Conservation (phyloP, 2,329 filamentous ascomycete genomes). For the Seiridium unicorne region DNA sequence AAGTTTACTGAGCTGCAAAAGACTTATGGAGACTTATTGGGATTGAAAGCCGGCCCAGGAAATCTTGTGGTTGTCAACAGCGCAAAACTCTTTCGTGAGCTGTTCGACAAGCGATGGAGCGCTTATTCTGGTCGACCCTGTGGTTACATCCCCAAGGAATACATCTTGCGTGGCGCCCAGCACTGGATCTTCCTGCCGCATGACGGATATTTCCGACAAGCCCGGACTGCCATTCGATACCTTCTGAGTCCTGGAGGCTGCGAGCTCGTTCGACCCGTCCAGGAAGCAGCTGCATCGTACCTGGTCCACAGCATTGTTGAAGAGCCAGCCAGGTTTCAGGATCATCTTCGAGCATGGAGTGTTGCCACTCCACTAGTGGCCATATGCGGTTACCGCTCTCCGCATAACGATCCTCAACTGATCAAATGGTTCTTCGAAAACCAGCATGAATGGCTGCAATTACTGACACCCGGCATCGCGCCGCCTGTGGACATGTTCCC, state of each 20-base stretch:
- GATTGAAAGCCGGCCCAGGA: constrained; percentile 10
- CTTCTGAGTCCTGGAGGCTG: not conserved
- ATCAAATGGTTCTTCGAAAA: constrained; percentile 9
- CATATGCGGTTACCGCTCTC: constrained; percentile 6
- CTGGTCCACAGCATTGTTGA: not conserved
- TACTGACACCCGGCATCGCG: constrained; percentile 9
- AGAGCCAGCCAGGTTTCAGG: not conserved
- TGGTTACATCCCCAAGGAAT: constrained; percentile 6
- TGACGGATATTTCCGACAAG: constrained; percentile 6
- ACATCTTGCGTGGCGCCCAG: constrained; percentile 8
- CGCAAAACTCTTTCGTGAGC: constrained; percentile 7
- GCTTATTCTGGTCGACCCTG: constrained; percentile 9
- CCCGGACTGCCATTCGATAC: not conserved
- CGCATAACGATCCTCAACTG: not conserved
- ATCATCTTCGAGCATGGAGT: constrained; percentile 1
- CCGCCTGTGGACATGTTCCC: constrained; percentile 12
- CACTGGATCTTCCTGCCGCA: constrained; percentile 6
- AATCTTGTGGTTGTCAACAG: constrained; percentile 12
- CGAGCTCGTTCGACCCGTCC: constrained; percentile 3
- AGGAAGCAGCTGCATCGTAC: constrained; percentile 5
- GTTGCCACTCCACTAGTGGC: constrained; percentile 7
- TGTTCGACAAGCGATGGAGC: constrained; percentile 9
- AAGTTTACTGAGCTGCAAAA: constrained; percentile 4
- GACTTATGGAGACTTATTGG: constrained; percentile 11
- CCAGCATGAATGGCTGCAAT: constrained; percentile 8